Evolutionary conservation across 495 filamentous ascomycete species (phyloP).

Genomic region (Neurospora hispaniola): DNA sequence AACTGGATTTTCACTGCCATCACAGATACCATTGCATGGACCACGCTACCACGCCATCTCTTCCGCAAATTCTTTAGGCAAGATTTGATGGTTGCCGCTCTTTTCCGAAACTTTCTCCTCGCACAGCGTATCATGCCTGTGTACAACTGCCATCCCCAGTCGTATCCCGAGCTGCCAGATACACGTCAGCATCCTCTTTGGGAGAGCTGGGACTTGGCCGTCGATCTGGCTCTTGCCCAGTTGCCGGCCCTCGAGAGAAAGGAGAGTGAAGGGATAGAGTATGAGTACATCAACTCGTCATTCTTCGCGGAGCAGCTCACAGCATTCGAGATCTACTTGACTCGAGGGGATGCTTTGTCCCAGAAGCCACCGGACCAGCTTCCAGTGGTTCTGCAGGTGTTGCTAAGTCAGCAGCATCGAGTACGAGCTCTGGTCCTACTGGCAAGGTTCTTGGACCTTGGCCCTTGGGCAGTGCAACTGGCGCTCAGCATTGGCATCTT

Average conservation of each 20-base stretch:
- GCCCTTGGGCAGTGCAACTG: conserved; percentile 94
- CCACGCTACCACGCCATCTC: conserved; percentile 71
- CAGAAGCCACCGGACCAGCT: conserved; percentile 86
- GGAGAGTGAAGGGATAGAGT: conserved; percentile 61
- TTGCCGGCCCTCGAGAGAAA: conserved; percentile 68
- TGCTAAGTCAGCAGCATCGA: conserved; percentile 89
- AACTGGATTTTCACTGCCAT: conserved; percentile 99
- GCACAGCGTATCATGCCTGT: conserved; percentile 91
- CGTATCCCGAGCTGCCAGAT: conserved; percentile 76
- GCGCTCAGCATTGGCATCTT: conserved; percentile 97
- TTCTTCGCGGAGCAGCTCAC: conserved; percentile 98
- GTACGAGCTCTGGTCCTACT: conserved; percentile 88
- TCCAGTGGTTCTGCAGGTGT: conserved; percentile 89
- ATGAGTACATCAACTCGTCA: conserved; percentile 86
- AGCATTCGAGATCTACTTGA: conserved; percentile 95
- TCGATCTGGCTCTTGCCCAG: conserved; percentile 91
- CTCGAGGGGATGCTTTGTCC: conserved; percentile 66
- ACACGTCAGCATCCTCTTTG: conserved; percentile 90
- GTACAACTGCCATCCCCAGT: conserved; percentile 88
- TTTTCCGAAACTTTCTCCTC: conserved; percentile 93
- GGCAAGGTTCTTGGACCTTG: conserved; percentile 87
- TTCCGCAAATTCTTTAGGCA: conserved; percentile 97
- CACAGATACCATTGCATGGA: conserved; percentile 98
- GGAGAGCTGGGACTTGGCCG: conserved; percentile 95
- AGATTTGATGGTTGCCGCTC: conserved; percentile 93